Evolutionary conservation across 73 alveolate genomes (phyloP), one percentile per base, ranked within the genome.

Genomic region (Paraurostyla sp.): DNA sequence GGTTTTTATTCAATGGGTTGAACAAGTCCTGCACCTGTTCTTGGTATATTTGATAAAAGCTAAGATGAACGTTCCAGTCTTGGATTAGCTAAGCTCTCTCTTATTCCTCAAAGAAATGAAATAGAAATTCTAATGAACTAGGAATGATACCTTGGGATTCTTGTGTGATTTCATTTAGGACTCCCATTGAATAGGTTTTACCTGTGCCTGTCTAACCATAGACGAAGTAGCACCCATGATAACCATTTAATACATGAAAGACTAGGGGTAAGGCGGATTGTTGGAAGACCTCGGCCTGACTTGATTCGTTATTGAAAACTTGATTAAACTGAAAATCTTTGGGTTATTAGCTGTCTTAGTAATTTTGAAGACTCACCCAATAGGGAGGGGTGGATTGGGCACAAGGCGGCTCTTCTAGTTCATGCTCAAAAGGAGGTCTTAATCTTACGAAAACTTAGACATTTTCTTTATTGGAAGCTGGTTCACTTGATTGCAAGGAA

Each of bases 151-250:
- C 95, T 63, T 81, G 56, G 45, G 76, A 22, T 43, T 90, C 62
- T 18, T 36, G 71, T 30, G 33, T 32, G 41, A 90, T 63, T 29
- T 90, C 42, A 54, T 81, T 76, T 9, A 90, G 57, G 15, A 54
- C 90, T 0, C 95, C 95, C 95, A 95, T 95, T 36, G 98, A 69
- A 60, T 92, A 88, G 0, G 98, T 94, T 75, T 93, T 93, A n/a
- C 98, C 98, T 40, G 97, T 91, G 20, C 98, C 98, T 35, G 98
- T 94, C 85, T 94, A 92, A 7, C 98, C 98, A 89, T 94, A 94
- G 2, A 93, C 98, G 84, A 94, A 94, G 71, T 82, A 87, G 36
- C 93, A 80, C 7, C 92, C 96, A 89, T 94, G 90, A 63, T 92
- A 94, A 0, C 98, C 98, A 69, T 92, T 88, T 27, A 94, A 76